These are phyloP conservation scores for Penicillium atrosanguineum DNA, from an alignment of 495 filamentous ascomycete species.

Conservation along the genomic window DNA sequence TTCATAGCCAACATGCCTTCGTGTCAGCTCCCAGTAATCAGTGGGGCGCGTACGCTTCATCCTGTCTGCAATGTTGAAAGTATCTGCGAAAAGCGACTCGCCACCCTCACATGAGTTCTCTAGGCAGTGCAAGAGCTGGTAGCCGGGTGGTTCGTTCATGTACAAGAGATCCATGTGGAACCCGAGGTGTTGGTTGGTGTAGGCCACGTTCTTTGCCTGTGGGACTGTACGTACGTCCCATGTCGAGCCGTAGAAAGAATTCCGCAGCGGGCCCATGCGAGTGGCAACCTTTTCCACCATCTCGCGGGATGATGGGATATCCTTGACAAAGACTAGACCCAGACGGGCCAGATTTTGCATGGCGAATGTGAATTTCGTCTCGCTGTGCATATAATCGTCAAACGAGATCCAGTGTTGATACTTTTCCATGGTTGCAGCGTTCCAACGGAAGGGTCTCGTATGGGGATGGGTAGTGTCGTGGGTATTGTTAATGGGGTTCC, in stretches of 20 bases:
- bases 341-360: constrained; percentile 52
- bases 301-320: constrained; percentile 61
- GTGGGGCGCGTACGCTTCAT: constrained; percentile 29
- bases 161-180: constrained; percentile 95
- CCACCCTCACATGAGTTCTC: constrained; percentile 72
- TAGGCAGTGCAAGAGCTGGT: constrained; percentile 86
- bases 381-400: constrained; percentile 62
- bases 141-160: constrained; percentile 70
- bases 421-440: constrained; percentile 15
- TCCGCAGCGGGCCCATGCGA: constrained; percentile 70
- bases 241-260: constrained; percentile 84
- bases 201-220: constrained; percentile 84
- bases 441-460: constrained; percentile 34
- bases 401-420: constrained; percentile 56
- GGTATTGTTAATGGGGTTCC: constrained; percentile 2
- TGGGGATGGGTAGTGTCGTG: background rate
- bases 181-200: constrained; percentile 74
- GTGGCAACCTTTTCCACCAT: constrained; percentile 65
- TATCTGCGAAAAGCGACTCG: constrained; percentile 77
- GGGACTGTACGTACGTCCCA: constrained; percentile 83
- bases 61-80: constrained; percentile 55
- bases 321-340: constrained; percentile 71
- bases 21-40: constrained; percentile 38
- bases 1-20: constrained; percentile 55
- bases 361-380: constrained; percentile 49